Conservation (phyloP, 768 basidiomycete genomes). For the Panaeolus papilionaceus region DNA sequence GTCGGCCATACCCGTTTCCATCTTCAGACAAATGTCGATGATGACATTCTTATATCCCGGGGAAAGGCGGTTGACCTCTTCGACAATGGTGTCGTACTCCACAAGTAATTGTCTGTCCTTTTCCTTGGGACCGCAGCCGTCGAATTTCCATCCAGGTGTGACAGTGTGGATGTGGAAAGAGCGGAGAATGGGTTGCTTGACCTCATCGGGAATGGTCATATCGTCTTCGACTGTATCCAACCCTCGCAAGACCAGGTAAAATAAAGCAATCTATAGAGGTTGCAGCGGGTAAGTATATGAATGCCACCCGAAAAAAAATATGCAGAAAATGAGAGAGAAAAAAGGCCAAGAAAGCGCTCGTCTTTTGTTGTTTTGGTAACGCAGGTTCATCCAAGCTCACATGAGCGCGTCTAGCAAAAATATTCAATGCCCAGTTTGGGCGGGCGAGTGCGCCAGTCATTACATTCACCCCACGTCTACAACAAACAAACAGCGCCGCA, state of each 20-base stretch:
- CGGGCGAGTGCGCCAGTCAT: background rate
- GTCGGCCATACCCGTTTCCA: slow-evolving; percentile 96
- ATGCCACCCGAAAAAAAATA: background rate
- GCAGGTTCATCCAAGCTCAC: background rate
- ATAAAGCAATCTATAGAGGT: slow-evolving; percentile 80
- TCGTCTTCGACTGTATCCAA: slow-evolving; percentile 99
- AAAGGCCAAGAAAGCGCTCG: slow-evolving; percentile 5
- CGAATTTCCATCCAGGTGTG: slow-evolving; percentile 87
- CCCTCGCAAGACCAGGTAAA: slow-evolving; percentile 92
- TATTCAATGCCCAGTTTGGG: background rate
- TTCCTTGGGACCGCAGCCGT: slow-evolving; percentile 83
- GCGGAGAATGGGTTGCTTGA: slow-evolving; percentile 87
- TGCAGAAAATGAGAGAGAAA: slow-evolving; percentile 2
- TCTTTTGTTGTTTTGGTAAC: background rate
- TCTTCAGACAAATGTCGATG: slow-evolving; percentile 81
- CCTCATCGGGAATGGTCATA: slow-evolving; percentile 88
- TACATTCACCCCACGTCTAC: background rate
- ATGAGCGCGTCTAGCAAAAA: background rate
- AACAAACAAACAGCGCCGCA: background rate
- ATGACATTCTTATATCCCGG: slow-evolving; percentile 79
- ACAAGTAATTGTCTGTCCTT: slow-evolving; percentile 87
- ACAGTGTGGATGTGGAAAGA: slow-evolving; percentile 81
- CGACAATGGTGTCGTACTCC: slow-evolving; percentile 81
- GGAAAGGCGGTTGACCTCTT: slow-evolving; percentile 75
- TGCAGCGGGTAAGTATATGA: background rate